Evolutionary conservation across 176 grass and related monocot species (phyloP), one percentile per base, ranked within the genome.

Genomic region (Oryza australiensis): DNA sequence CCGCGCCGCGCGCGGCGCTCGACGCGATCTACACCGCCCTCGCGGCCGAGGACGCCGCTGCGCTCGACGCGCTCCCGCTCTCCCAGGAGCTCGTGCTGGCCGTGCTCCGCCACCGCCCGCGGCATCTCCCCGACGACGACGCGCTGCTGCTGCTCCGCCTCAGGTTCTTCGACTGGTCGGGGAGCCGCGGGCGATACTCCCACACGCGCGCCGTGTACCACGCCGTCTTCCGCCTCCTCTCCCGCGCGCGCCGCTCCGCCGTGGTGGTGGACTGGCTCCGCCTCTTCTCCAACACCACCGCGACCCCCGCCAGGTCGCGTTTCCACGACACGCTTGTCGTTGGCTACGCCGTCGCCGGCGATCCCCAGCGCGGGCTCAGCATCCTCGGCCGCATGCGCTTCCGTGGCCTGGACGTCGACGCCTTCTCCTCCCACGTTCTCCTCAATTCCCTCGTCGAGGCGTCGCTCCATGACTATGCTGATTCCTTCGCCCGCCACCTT

Each of bases 81-180:
- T 64, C 87, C 9, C 89, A 98, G 72, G 20, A 74, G 64, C 86
- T 98, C 45, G 84, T 98, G 49, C 75, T 93, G 20, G 35, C 65
- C 18, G 80, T 88, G 37, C 89, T 98, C 33, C 78, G 70, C 12
- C 88, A 93, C 90, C 62, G 63, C 72, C 86, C 81, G 65, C 84
- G 65, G 43, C 67, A 62, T 14, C 64, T 53, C 78, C 73, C 33
- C 72, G 22, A 24, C 64, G 76, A 5, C 59, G 70, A 74, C 57
- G 20, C 70, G 13, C 87, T 93, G 38, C 87, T 98, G 70, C 75
- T 93, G 68, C 89, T 95, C 40, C 92, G 92, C 64, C 82, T 95
- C 69, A 78, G 81, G 20, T 99, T 99, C 84, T 99, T 99, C 40
- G 96, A 99, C 83, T 95, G 91, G 93, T 88, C 93, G 9, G 91